Percentiles rank a stretch among this genome's conserved stretches.
These are phyloP conservation scores for Globisporangium parvum DNA, from an alignment of 352 stramenopile genomes.

Conservation along the genomic window DNA sequence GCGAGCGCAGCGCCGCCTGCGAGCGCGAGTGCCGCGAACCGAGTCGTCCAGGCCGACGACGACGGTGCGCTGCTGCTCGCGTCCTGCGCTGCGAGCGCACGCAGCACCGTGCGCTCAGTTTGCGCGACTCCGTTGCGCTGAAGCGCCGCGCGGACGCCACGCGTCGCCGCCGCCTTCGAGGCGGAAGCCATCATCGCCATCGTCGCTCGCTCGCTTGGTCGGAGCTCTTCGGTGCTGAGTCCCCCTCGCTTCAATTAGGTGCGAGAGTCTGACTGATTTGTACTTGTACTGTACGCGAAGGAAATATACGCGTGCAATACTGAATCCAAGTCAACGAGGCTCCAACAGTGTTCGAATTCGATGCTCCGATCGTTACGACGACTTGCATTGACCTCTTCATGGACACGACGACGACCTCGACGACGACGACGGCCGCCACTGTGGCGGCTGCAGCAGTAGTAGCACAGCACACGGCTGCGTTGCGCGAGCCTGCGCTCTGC, in stretches of 20 bases:
- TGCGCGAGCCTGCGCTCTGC: neutral
- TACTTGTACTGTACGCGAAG: neutral
- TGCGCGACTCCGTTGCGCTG: neutral
- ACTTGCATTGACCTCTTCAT: neutral
- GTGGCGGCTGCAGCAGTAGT: too few relatives aligned
- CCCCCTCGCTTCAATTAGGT: neutral
- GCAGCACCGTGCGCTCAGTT: neutral
- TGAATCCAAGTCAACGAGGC: neutral
- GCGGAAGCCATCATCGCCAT: neutral
- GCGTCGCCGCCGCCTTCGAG: neutral
- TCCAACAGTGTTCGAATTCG: slow-evolving; percentile 6
- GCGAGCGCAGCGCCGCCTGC: slow-evolving; percentile 3
- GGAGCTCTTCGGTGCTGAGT: neutral
- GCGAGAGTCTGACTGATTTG: neutral
- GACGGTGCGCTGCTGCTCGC: neutral
- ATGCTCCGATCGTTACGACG: neutral
- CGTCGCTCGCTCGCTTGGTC: neutral
- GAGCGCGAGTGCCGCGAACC: slow-evolving; percentile 9
- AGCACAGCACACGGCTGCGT: neutral
- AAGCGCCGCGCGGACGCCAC: neutral
- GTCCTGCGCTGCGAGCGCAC: neutral
- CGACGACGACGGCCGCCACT: neutral
- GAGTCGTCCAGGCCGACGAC: neutral
- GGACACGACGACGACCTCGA: neutral
- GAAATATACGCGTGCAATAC: neutral